phyloP scores from a whole-genome alignment of 257 asterid species.

The Plectranthus barbatus region DNA sequence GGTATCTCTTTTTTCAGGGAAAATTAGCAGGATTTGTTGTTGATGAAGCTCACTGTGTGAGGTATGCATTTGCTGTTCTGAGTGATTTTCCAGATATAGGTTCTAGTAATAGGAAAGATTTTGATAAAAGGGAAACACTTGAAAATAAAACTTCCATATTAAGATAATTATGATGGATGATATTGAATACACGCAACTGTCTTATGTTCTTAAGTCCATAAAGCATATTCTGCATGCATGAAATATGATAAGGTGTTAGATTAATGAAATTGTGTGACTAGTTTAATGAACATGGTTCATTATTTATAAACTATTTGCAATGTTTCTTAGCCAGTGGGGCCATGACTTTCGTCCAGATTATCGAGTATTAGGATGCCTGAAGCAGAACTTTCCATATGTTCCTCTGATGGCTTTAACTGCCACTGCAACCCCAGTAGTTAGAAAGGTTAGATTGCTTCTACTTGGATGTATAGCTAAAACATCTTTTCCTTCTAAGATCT shows the following conservation, averaged over 20 bases:
- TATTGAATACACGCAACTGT: not conserved
- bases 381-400: constrained; percentile 80
- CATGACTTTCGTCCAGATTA: constrained; percentile 99
- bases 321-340: constrained; percentile 89
- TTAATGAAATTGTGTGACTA: not conserved
- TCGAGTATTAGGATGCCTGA: constrained; percentile 82
- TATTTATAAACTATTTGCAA: constrained; percentile 8
- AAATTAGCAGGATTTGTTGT: constrained; percentile 82
- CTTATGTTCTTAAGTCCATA: constrained; percentile 5
- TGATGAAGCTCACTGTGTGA: constrained; percentile 98
- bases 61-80: constrained; percentile 33
- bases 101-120: not conserved
- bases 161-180: not conserved
- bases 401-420: constrained; percentile 98
- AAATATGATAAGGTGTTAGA: too few species aligned
- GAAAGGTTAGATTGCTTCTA: constrained; percentile 50
- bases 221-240: not conserved
- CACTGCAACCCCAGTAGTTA: constrained; percentile 81
- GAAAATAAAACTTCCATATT: not conserved
- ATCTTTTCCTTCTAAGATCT: constrained; percentile 10
- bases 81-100: not conserved
- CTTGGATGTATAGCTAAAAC: constrained; percentile 1
- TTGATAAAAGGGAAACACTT: not conserved
- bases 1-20: constrained; percentile 49
- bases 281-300: not conserved